Percentiles rank a stretch among this genome's conserved stretches.
phyloP scores from a whole-genome alignment of 1,284 basidiomycete genomes.

The Sporisorium scitamineum region DNA sequence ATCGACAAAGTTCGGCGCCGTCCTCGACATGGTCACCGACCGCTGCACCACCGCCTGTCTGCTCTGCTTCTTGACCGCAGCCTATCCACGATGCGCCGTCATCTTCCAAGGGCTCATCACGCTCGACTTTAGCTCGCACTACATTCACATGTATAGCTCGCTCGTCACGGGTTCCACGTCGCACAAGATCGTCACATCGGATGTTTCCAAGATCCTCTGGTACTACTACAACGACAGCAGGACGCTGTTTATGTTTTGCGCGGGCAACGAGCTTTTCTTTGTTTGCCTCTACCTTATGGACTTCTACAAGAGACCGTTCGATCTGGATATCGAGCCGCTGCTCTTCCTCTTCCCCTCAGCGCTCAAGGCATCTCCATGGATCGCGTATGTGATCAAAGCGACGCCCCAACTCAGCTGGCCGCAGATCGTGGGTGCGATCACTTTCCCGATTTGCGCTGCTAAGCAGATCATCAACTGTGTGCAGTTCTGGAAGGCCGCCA shows the following conservation, averaged over 20 bases:
- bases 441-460: conserved; percentile 79
- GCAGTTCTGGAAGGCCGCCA: conserved; percentile 98
- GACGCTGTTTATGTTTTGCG: conserved; percentile 92
- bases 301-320: conserved; percentile 74
- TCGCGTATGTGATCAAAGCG: conserved; percentile 59
- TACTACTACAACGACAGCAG: conserved; percentile 92
- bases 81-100: conserved; percentile 84
- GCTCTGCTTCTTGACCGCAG: conserved; percentile 90
- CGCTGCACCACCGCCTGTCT: conserved; percentile 94
- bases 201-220: conserved; percentile 91
- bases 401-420: conserved; percentile 79
- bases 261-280: conserved; percentile 97
- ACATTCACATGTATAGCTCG: conserved; percentile 99
- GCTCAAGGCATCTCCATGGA: conserved; percentile 40
- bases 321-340: conserved; percentile 49
- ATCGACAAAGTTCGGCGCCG: conserved; percentile 93
- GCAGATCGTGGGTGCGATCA: conserved; percentile 78
- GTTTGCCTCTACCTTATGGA: conserved; percentile 95
- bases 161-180: conserved; percentile 90
- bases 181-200: conserved; percentile 90
- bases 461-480: conserved; percentile 97
- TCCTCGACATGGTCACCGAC: conserved; percentile 99
- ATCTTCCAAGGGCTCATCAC: conserved; percentile 95
- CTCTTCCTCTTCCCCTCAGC: conserved; percentile 44
- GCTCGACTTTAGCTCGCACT: conserved; percentile 97